phyloP scores from a whole-genome alignment of 2,329 filamentous ascomycete species.

The Diplodia scrobiculata region DNA sequence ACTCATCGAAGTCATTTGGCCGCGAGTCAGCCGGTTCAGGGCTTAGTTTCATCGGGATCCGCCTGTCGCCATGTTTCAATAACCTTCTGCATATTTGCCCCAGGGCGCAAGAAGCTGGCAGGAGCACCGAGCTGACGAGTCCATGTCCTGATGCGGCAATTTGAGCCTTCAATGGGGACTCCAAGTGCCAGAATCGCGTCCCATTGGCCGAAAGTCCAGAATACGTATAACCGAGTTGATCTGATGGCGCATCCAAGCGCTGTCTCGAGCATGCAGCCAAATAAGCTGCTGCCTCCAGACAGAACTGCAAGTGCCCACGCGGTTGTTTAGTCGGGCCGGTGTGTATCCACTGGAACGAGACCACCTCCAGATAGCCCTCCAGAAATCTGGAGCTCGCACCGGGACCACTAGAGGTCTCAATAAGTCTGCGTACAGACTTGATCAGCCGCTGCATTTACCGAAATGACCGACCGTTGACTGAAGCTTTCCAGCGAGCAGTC shows the following conservation, averaged over 20 bases:
- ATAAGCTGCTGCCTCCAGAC: too few relatives aligned
- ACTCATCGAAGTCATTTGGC: neutral
- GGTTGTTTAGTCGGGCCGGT: neutral
- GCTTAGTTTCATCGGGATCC: neutral
- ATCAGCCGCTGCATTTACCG: neutral
- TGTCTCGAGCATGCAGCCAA: neutral
- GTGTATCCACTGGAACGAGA: neutral
- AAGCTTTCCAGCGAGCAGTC: neutral
- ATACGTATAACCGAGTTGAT: neutral
- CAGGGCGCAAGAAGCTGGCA: neutral
- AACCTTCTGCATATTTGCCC: constrained; percentile 3
- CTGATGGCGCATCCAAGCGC: neutral
- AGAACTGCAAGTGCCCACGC: neutral
- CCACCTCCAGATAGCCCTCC: neutral
- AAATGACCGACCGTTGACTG: neutral
- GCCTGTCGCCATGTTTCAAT: constrained; percentile 10
- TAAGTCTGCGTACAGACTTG: neutral
- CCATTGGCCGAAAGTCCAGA: neutral
- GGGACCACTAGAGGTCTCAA: neutral
- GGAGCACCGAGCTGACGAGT: constrained; percentile 7
- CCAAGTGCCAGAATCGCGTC: neutral
- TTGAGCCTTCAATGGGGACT: neutral
- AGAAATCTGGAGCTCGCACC: neutral
- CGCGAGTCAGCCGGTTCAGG: neutral
- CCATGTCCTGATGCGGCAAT: neutral